These are phyloP conservation scores for Penicillium samsonianum DNA, from an alignment of 495 filamentous ascomycete species.

Conservation along the genomic window DNA sequence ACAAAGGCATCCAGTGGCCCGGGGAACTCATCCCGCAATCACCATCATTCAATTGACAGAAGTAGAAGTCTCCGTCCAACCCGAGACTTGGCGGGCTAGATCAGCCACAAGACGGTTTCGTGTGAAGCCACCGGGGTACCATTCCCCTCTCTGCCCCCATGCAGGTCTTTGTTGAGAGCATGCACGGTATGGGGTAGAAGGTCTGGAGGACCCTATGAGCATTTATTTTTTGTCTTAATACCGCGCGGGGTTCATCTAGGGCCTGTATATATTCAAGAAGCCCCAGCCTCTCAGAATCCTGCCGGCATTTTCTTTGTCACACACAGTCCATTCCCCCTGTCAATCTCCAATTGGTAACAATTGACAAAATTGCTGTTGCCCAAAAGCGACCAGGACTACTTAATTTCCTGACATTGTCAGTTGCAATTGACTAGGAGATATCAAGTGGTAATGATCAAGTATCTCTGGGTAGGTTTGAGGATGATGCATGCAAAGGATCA, in stretches of 20 bases:
- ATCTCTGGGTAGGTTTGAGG: background rate
- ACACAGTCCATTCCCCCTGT: background rate
- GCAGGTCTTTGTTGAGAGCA: background rate
- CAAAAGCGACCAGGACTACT: background rate
- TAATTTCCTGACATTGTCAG: background rate
- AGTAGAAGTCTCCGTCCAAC: constrained; percentile 22
- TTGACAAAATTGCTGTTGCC: background rate
- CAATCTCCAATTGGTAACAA: constrained; percentile 1
- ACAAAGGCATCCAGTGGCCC: constrained; percentile 23
- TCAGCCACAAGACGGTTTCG: constrained; percentile 28
- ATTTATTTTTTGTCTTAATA: background rate
- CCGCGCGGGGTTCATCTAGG: background rate
- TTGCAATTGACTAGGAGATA: background rate
- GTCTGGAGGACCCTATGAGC: constrained; percentile 1
- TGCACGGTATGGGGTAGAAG: background rate
- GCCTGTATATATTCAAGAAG: constrained; percentile 11
- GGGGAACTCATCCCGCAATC: constrained; percentile 14
- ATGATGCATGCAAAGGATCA: constrained; percentile 10
- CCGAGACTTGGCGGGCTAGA: constrained; percentile 31
- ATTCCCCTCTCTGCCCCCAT: constrained; percentile 14
- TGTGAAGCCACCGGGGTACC: constrained; percentile 20
- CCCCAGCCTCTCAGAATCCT: constrained; percentile 13
- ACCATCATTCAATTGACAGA: constrained; percentile 11
- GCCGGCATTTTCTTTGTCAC: constrained; percentile 14
- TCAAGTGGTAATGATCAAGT: background rate